phyloP scores from a whole-genome alignment of 2,329 filamentous ascomycete genomes.

The Dothideomycetes sp. region DNA sequence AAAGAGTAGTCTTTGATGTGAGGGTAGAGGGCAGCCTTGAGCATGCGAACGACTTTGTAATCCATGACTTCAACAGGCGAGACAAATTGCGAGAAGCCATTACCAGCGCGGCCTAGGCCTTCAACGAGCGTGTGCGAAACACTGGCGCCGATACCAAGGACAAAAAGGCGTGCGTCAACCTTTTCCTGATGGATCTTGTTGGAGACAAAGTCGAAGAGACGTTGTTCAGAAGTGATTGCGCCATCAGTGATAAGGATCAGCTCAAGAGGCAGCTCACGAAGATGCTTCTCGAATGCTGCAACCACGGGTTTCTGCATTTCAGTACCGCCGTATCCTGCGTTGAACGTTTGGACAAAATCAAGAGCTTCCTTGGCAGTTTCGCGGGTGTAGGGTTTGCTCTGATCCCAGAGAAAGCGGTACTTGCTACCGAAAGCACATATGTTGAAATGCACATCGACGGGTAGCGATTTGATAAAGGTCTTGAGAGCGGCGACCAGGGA shows the following conservation, averaged over 20 bases:
- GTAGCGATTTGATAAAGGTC: constrained; percentile 58
- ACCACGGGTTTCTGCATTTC: constrained; percentile 42
- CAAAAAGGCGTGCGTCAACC: constrained; percentile 45
- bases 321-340: constrained; percentile 45
- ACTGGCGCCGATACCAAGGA: constrained; percentile 45
- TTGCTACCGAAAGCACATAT: constrained; percentile 56
- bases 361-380: constrained; percentile 37
- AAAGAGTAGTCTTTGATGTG: constrained; percentile 57
- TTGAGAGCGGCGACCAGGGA: constrained; percentile 49
- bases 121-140: constrained; percentile 51
- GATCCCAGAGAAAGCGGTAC: constrained; percentile 40
- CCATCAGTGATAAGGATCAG: constrained; percentile 51
- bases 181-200: constrained; percentile 32
- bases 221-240: constrained; percentile 41
- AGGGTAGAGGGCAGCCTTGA: constrained; percentile 59
- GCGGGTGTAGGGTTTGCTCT: constrained; percentile 39
- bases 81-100: constrained; percentile 54
- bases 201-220: constrained; percentile 42
- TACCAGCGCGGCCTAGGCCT: constrained; percentile 49
- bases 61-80: constrained; percentile 56
- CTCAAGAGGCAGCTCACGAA: constrained; percentile 40
- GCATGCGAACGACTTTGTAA: constrained; percentile 61
- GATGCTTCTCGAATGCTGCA: constrained; percentile 38
- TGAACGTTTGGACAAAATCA: constrained; percentile 34
- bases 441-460: constrained; percentile 57